A percentile compares a stretch with the other conserved stretches of the same genome.
These are phyloP conservation scores for Medicago lupulina DNA, from an alignment of 306 rosid genomes.

Conservation along the genomic window DNA sequence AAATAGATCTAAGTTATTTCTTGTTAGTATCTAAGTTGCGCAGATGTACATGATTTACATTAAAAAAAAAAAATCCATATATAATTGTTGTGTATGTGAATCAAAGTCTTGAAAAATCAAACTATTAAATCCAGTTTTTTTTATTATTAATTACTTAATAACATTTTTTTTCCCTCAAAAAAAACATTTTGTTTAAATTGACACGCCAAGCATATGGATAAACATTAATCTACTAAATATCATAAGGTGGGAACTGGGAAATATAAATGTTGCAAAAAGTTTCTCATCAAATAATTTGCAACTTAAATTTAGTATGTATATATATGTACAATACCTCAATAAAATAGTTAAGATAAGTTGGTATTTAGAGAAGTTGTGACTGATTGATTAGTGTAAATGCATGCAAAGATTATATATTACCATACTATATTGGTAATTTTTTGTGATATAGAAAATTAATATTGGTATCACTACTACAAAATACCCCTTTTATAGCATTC, in stretches of 20 bases:
- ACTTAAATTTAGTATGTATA: no score
- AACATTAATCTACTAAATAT: no score
- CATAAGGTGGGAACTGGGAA: background rate
- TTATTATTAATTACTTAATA: background rate
- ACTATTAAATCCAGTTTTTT: background rate
- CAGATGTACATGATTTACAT: background rate
- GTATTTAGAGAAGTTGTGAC: conserved; percentile 24
- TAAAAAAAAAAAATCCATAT: background rate
- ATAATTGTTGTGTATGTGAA: background rate
- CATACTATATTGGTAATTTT: background rate
- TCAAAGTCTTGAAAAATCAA: background rate
- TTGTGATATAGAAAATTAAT: background rate
- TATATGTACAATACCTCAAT: background rate
- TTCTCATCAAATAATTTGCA: no score
- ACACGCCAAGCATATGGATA: no score
- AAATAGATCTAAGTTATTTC: background rate
- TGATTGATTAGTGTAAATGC: background rate
- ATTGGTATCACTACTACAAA: no score
- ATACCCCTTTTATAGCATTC: no score
- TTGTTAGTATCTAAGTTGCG: background rate
- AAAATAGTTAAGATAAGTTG: conserved; percentile 21
- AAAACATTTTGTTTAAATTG: no score
- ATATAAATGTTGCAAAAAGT: background rate
- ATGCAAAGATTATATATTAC: background rate
- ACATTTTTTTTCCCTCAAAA: no score